Base-by-base conservation (phyloP, 192 early-diverging fungal genomes). In the Coemansia sp. region DNA sequence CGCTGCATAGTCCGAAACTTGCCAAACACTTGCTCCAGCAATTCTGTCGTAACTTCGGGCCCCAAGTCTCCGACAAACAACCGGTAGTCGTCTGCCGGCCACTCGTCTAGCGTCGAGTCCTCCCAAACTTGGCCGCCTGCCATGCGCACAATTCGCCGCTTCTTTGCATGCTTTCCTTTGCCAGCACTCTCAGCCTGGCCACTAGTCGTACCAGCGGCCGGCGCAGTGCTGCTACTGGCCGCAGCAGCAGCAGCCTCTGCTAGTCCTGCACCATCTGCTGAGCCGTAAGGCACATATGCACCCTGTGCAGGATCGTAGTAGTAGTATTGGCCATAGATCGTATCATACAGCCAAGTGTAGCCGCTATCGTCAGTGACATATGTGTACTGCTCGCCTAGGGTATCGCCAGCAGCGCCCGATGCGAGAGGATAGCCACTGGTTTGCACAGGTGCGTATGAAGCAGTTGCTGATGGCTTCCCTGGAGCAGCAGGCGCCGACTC, bases 41-140 rank as follows among this genome's bases (percentile, higher is more conserved):
- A 54, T 19, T 97, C 94, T 64, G 92, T 90, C 0, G 90, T 94
- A 2, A 96, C 93, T 61, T 98, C 96, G 60, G 94, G 95, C 24
- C 96, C 96, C 25, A 98, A 79, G 77, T 98, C 93, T 46, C 96
- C 95, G 60, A 89, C 93, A 84, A 97, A 98, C 51, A 98, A 72
- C 25, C 96, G 84, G 79, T 91, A 98, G 76, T 98, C 96, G 63
- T 96, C 91, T 12, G 84, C 71, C 59, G 94, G 93, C 93, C 96
- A 98, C 22, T 95, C 92, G 45, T 86, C 79, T 42, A 98, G 73
- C 7, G 93, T 89, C 19, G 84, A 61, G 64, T 98, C 97, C 67
- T 97, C 94, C 97, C 97, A 98, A 27, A 91, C 86, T 71, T 96
- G 89, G 19, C 97, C 97, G 54, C 94, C 97, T 0, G 94, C 96